Evolutionary conservation across 495 filamentous ascomycete genomes (phyloP).

Genomic region (Trichoderma reesei): DNA sequence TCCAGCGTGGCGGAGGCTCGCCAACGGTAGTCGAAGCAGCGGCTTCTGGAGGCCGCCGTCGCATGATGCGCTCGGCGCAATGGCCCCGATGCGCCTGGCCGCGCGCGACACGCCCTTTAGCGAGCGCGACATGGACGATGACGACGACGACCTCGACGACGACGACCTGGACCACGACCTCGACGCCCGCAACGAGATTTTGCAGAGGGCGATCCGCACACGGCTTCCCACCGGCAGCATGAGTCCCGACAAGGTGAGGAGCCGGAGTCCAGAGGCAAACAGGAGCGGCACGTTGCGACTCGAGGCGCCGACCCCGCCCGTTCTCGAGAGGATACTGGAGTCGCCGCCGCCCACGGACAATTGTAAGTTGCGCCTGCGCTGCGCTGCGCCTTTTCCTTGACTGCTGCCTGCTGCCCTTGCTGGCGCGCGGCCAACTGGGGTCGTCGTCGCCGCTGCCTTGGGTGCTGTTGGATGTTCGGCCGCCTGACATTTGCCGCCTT

Average conservation of each 20-base stretch:
- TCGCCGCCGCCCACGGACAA: constrained; percentile 4
- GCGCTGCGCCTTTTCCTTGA: background rate
- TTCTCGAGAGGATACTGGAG: constrained; percentile 16
- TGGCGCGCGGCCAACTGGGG: background rate
- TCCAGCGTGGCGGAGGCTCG: constrained; percentile 45
- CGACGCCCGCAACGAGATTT: constrained; percentile 26
- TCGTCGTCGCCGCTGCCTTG: background rate
- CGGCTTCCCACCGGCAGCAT: constrained; percentile 42
- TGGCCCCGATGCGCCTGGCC: constrained; percentile 15
- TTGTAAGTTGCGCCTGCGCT: constrained; percentile 11
- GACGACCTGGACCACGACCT: constrained; percentile 25
- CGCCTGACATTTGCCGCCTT: background rate
- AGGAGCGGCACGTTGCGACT: background rate
- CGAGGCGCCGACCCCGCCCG: constrained; percentile 6
- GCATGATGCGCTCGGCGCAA: constrained; percentile 24
- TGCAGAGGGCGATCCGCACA: constrained; percentile 39
- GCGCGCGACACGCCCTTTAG: constrained; percentile 12
- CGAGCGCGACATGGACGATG: constrained; percentile 18
- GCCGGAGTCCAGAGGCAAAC: constrained; percentile 32
- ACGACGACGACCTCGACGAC: constrained; percentile 25
- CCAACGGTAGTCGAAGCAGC: constrained; percentile 43
- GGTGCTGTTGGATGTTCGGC: background rate
- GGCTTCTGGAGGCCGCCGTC: constrained; percentile 41
- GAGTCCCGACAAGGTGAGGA: constrained; percentile 40
- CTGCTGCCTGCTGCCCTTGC: background rate